These are phyloP conservation scores for Acacia melanoxylon DNA, from an alignment of 306 rosid species.

Conservation along the genomic window DNA sequence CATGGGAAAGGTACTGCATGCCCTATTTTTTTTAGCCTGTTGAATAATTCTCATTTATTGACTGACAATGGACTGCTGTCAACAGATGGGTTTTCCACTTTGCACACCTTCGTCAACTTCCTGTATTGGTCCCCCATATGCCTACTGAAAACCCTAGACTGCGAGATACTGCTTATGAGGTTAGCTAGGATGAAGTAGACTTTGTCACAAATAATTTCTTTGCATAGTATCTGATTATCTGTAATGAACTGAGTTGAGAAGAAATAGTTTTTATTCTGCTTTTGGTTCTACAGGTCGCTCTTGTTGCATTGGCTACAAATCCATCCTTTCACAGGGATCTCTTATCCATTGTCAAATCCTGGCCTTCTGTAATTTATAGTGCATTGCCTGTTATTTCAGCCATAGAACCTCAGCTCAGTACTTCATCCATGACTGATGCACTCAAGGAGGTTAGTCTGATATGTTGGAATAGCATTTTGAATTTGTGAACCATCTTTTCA, in stretches of 20 bases:
- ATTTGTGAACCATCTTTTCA: constrained; percentile 16
- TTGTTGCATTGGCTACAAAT: constrained; percentile 90
- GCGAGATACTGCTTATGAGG: constrained; percentile 97
- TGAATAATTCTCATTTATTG: constrained; percentile 31
- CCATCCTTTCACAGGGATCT: constrained; percentile 84
- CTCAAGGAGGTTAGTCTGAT: constrained; percentile 77
- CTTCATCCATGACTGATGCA: constrained; percentile 78
- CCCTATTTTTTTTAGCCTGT: constrained; percentile 11
- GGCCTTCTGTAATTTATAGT: constrained; percentile 86
- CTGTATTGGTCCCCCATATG: constrained; percentile 86
- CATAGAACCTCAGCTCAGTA: constrained; percentile 88
- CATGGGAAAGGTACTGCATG: constrained; percentile 87
- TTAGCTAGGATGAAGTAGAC: constrained; percentile 41
- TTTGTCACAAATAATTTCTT: constrained; percentile 10
- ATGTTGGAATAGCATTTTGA: constrained; percentile 21
- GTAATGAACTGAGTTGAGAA: constrained; percentile 16
- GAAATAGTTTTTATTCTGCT: constrained; percentile 21
- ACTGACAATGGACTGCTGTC: constrained; percentile 34
- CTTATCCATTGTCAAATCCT: constrained; percentile 70
- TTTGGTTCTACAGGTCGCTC: constrained; percentile 76
- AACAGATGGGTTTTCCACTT: constrained; percentile 98
- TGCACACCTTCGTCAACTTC: constrained; percentile 98
- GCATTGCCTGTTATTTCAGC: constrained; percentile 86
- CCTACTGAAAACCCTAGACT: constrained; percentile 85
- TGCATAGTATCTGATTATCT: constrained; percentile 3